Percentiles rank a stretch among this genome's conserved stretches.
Evolutionary conservation across 805 yeast species (phyloP).

Genomic region (Dipodascopsis tothii): DNA sequence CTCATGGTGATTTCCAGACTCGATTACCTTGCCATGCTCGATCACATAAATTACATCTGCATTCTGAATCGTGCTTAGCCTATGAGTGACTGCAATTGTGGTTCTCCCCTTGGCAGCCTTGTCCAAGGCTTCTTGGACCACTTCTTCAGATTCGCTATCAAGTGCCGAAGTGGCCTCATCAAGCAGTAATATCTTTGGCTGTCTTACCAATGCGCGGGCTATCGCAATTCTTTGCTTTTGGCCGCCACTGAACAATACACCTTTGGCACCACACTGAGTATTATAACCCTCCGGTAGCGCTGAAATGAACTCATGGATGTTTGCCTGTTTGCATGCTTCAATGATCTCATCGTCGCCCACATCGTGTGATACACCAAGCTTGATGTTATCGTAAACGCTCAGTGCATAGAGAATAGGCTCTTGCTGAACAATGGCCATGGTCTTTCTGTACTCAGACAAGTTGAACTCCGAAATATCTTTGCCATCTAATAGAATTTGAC

Average conservation of each 20-base stretch:
- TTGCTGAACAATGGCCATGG: slow-evolving; percentile 55
- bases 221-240: slow-evolving; percentile 59
- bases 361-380: slow-evolving; percentile 40
- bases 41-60: slow-evolving; percentile 49
- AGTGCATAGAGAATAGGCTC: slow-evolving; percentile 54
- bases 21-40: slow-evolving; percentile 49
- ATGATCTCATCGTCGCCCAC: slow-evolving; percentile 36
- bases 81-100: slow-evolving; percentile 67
- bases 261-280: slow-evolving; percentile 42
- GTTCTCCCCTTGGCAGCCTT: slow-evolving; percentile 57
- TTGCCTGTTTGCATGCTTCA: slow-evolving; percentile 44
- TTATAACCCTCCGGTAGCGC: slow-evolving; percentile 51
- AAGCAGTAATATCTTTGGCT: slow-evolving; percentile 47
- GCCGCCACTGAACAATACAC: slow-evolving; percentile 52
- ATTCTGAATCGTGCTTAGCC: slow-evolving; percentile 52
- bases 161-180: slow-evolving; percentile 54
- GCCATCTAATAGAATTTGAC: slow-evolving; percentile 48
- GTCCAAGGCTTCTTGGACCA: slow-evolving; percentile 55
- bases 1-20: slow-evolving; percentile 41
- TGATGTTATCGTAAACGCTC: slow-evolving; percentile 47
- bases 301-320: slow-evolving; percentile 43
- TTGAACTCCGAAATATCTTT: slow-evolving; percentile 42
- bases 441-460: slow-evolving; percentile 42
- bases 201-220: slow-evolving; percentile 53
- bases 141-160: slow-evolving; percentile 54